Conservation (phyloP, 2,329 filamentous ascomycete genomes). For the Venturia pyrina region DNA sequence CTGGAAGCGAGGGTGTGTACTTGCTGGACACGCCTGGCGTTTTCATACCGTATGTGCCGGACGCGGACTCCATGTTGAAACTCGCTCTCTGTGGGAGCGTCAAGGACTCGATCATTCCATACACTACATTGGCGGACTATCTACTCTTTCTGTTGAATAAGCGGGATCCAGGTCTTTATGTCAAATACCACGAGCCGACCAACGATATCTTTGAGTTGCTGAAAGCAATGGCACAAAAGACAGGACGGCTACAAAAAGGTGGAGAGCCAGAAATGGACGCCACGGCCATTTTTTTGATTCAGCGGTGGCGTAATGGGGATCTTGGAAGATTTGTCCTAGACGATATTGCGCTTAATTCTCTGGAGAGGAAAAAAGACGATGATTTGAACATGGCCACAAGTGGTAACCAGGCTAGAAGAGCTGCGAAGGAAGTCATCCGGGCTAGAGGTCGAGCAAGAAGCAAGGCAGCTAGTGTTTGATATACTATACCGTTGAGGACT, state of each 20-base stretch:
- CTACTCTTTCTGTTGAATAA: constrained; percentile 76
- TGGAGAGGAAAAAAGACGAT: constrained; percentile 42
- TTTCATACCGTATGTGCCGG: constrained; percentile 82
- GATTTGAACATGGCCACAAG: constrained; percentile 43
- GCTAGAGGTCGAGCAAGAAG: neutral
- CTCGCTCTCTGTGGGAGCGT: constrained; percentile 85
- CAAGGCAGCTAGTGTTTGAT: neutral
- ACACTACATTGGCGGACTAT: constrained; percentile 77
- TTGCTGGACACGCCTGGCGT: constrained; percentile 89
- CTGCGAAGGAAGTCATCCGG: constrained; percentile 46
- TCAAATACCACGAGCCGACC: constrained; percentile 57
- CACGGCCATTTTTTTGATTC: constrained; percentile 69
- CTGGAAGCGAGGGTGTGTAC: constrained; percentile 56
- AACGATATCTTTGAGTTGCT: constrained; percentile 75
- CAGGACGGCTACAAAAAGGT: constrained; percentile 66
- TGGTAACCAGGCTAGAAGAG: constrained; percentile 59
- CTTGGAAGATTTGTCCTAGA: constrained; percentile 75
- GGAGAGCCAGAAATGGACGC: constrained; percentile 60
- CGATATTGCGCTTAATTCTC: constrained; percentile 52
- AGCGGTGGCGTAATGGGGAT: constrained; percentile 68
- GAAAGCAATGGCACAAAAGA: constrained; percentile 57
- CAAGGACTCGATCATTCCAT: constrained; percentile 74
- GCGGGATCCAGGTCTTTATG: constrained; percentile 52
- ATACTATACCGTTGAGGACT: neutral
- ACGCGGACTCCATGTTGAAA: constrained; percentile 86